phyloP scores from a whole-genome alignment of 1,139 yeast species.

The Suhomyces bokatorum region DNA sequence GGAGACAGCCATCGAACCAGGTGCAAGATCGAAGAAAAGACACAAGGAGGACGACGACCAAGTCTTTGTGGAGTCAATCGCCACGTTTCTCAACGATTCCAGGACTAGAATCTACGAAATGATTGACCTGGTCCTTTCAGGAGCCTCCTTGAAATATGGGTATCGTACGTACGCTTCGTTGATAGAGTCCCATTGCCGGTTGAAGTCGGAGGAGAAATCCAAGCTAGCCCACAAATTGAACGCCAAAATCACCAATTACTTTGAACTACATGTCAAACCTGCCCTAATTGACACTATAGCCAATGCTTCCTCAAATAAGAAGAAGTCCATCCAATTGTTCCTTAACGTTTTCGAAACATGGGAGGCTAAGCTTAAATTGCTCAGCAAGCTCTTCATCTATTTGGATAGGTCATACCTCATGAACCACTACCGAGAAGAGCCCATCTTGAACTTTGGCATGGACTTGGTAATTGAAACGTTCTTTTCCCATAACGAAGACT shows the following conservation, averaged over 20 bases:
- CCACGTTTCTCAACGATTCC: slow-evolving; percentile 9
- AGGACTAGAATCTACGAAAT: slow-evolving; percentile 13
- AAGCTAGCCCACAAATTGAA: slow-evolving; percentile 25
- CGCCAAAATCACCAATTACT: slow-evolving; percentile 23
- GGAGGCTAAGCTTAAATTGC: slow-evolving; percentile 25
- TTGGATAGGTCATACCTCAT: slow-evolving; percentile 38
- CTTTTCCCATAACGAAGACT: slow-evolving; percentile 12
- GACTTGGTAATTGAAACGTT: slow-evolving; percentile 21
- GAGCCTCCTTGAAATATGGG: slow-evolving; percentile 21
- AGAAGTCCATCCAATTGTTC: background rate
- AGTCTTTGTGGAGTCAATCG: slow-evolving; percentile 7
- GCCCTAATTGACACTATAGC: background rate
- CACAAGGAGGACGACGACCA: slow-evolving; percentile 10
- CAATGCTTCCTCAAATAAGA: background rate
- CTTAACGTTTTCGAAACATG: slow-evolving; percentile 25
- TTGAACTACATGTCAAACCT: slow-evolving; percentile 2
- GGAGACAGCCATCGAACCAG: slow-evolving; percentile 2
- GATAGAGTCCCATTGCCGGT: slow-evolving; percentile 38
- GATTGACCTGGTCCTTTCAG: slow-evolving; percentile 25
- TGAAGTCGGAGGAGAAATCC: slow-evolving; percentile 35
- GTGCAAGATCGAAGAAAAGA: slow-evolving; percentile 11
- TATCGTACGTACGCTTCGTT: slow-evolving; percentile 30
- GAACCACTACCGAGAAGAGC: slow-evolving; percentile 30
- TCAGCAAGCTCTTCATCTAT: slow-evolving; percentile 36
- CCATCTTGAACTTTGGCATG: slow-evolving; percentile 29